Base-by-base conservation (phyloP, 208 protist species). In the Leishmania arabica region DNA sequence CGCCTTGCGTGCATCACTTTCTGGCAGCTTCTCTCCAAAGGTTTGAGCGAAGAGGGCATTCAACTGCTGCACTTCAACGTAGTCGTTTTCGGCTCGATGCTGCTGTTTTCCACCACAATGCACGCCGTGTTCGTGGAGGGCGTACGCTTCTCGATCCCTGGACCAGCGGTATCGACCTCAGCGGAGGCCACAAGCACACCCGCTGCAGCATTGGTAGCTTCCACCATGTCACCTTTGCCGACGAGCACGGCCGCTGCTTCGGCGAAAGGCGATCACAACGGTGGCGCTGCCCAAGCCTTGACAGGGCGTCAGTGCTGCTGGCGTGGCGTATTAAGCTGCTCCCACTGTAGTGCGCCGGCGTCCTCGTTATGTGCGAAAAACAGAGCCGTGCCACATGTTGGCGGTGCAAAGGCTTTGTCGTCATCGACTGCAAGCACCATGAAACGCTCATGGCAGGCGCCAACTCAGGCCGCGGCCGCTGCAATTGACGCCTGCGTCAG, bases 21-120 rank as follows among this genome's bases (percentile, higher is more conserved):
- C 58, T 79, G 64, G 73, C 77, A 86, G 47, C 53, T 86, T n/a
- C 40, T 86, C 13, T 75, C 27, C 15, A 71, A 76, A 45, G 74
- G 77, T 8, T 42, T 86, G 42, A 80, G 77, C 21, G 82, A 82
- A 58, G 78, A 79, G 31, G 78, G 77, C 3, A 34, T 64, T 27
- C 72, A 77, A 62, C 40, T 82, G 49, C 24, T 86, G 56, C 82
- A 86, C 74, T 80, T 86, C 15, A 86, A 86, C 66, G 78, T 77
- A 3, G 78, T 72, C 0, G 82, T 86, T 7, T 62, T 86, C 34
- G 82, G 82, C 24, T 65, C 73, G 27, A 86, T 86, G 82, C 19
- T 86, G 74, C 37, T 86, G 51, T 24, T 86, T 13, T 66, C 78
- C 34, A 86, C 77, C 8, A 49, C 82, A 37, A 31, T 82, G 58